Conservation (phyloP, 2,329 filamentous ascomycete species). For the Aureobasidium sp. region DNA sequence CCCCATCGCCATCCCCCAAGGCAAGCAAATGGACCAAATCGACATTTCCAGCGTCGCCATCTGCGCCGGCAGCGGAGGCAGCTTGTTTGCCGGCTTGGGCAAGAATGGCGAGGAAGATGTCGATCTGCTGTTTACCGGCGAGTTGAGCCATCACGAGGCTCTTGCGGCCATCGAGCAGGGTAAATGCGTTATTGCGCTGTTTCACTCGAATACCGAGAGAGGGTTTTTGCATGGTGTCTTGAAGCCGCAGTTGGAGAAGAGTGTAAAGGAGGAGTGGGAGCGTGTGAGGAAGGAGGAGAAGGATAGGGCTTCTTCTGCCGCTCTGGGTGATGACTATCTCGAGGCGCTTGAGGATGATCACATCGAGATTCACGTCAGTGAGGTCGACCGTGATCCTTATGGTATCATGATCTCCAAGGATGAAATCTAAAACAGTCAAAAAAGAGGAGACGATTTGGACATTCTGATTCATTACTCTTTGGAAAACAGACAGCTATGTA, state of each 20-base stretch:
- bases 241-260: conserved; percentile 54
- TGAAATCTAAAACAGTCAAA: conserved; percentile 20
- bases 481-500: background rate
- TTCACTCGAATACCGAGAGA: conserved; percentile 90
- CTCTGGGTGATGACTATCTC: conserved; percentile 32
- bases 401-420: conserved; percentile 54
- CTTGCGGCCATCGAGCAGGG: conserved; percentile 79
- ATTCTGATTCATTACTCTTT: background rate
- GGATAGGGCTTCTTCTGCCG: conserved; percentile 22
- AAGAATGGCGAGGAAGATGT: conserved; percentile 46
- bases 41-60: conserved; percentile 67
- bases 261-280: conserved; percentile 52
- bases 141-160: conserved; percentile 89
- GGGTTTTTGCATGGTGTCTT: conserved; percentile 70
- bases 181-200: conserved; percentile 73
- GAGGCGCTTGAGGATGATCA: conserved; percentile 47
- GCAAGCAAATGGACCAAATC: conserved; percentile 46
- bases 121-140: conserved; percentile 82
- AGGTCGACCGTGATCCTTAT: conserved; percentile 81
- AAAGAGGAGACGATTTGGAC: background rate
- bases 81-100: conserved; percentile 59
- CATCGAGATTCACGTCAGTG: conserved; percentile 65
- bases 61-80: conserved; percentile 81
- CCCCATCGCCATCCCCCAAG: conserved; percentile 57
- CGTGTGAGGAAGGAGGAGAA: conserved; percentile 38